These are phyloP conservation scores for Canna indica DNA, from an alignment of 176 grass and related monocot species.

Conservation along the genomic window DNA sequence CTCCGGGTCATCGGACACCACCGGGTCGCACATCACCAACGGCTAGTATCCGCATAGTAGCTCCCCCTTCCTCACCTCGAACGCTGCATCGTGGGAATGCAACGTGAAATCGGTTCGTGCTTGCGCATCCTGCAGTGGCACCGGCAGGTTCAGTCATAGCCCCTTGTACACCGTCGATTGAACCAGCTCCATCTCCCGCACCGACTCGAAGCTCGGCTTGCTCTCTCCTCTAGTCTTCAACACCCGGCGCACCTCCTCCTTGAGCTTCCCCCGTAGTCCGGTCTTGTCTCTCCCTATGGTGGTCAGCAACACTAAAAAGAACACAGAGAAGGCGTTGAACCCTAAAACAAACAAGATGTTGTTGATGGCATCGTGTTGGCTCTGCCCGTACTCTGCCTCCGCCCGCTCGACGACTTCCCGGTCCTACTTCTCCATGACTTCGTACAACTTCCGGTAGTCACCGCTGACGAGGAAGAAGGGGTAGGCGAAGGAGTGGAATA, in stretches of 20 bases:
- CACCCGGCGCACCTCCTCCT: slow-evolving; percentile 40
- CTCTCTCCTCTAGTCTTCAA: background rate
- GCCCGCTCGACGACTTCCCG: slow-evolving; percentile 27
- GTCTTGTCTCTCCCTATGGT: slow-evolving; percentile 29
- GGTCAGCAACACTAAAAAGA: slow-evolving; percentile 36
- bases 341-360: slow-evolving; percentile 88
- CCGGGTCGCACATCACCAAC: slow-evolving; percentile 63
- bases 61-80: slow-evolving; percentile 44
- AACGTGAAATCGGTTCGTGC: slow-evolving; percentile 64
- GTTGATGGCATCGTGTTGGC: slow-evolving; percentile 50
- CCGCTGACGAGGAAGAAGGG: slow-evolving; percentile 41
- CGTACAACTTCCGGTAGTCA: slow-evolving; percentile 47
- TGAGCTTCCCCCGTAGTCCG: slow-evolving; percentile 22
- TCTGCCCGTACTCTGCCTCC: slow-evolving; percentile 25
- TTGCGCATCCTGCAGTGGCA: slow-evolving; percentile 65
- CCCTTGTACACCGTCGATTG: slow-evolving; percentile 63
- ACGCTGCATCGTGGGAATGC: slow-evolving; percentile 35
- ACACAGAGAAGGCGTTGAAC: slow-evolving; percentile 81
- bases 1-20: slow-evolving; percentile 60
- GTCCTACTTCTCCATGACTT: slow-evolving; percentile 53
- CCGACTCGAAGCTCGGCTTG: slow-evolving; percentile 32
- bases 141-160: slow-evolving; percentile 60
- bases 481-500: slow-evolving; percentile 71
- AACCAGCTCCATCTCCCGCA: slow-evolving; percentile 55
- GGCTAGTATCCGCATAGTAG: slow-evolving; percentile 84